Percentiles rank a stretch among this genome's conserved stretches.
Conservation (phyloP, 2,329 filamentous ascomycete species). For the Thelonectria olida region DNA sequence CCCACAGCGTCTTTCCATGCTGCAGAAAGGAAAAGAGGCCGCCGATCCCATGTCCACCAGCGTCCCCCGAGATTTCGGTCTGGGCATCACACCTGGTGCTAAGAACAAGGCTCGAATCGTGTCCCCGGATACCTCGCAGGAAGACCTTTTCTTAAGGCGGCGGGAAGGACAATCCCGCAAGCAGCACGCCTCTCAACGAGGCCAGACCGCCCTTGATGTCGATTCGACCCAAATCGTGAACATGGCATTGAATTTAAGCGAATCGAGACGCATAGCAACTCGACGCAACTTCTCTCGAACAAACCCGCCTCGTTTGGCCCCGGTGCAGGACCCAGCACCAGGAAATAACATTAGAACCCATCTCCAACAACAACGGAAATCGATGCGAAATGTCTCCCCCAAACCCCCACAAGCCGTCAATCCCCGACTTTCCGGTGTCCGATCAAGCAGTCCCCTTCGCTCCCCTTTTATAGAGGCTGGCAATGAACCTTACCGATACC, state of each 20-base stretch:
- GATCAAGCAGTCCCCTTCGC: constrained; percentile 57
- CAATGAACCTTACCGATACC: constrained; percentile 64
- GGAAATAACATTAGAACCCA: constrained; percentile 73
- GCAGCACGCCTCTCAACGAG: constrained; percentile 28
- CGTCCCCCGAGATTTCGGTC: constrained; percentile 27
- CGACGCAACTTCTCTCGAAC: constrained; percentile 64
- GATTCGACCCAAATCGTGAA: constrained; percentile 92
- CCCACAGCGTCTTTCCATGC: constrained; percentile 35
- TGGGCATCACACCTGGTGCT: constrained; percentile 29
- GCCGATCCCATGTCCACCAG: constrained; percentile 25
- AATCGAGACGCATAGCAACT: constrained; percentile 75
- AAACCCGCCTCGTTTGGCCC: constrained; percentile 60
- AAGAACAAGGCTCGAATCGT: constrained; percentile 34
- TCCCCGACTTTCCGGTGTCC: constrained; percentile 52
- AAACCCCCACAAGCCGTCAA: constrained; percentile 57
- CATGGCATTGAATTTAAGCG: constrained; percentile 88
- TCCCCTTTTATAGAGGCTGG: constrained; percentile 53
- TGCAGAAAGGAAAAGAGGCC: constrained; percentile 32
- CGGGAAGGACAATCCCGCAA: constrained; percentile 30
- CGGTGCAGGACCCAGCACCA: constrained; percentile 60
- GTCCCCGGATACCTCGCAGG: constrained; percentile 41
- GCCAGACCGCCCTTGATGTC: constrained; percentile 61
- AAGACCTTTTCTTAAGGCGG: constrained; percentile 35
- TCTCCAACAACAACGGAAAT: constrained; percentile 75
- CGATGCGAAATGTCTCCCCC: constrained; percentile 70